These are phyloP conservation scores for Lecanicillium sp. DNA, from an alignment of 2,329 filamentous ascomycete species.

Conservation along the genomic window DNA sequence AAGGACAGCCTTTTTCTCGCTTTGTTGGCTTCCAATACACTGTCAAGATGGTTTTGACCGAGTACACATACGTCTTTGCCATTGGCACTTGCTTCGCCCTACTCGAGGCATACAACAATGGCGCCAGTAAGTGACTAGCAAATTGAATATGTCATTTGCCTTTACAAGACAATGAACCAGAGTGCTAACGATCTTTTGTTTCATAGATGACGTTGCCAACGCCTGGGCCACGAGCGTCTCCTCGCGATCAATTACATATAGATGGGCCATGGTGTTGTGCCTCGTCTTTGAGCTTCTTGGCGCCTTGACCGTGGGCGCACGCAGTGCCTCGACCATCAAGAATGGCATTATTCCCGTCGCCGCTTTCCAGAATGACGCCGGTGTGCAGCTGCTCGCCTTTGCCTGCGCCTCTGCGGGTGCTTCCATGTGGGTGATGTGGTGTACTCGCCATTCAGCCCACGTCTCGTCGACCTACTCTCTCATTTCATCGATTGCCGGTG, in stretches of 20 bases:
- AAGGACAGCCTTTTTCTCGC: no score
- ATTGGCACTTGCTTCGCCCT: constrained; percentile 71
- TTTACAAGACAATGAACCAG: not conserved
- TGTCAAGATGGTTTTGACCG: constrained; percentile 46
- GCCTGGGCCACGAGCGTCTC: constrained; percentile 76
- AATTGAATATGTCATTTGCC: not conserved
- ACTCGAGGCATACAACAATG: constrained; percentile 72
- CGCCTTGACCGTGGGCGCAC: constrained; percentile 58
- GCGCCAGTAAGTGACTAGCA: constrained; percentile 53
- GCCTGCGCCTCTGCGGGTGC: constrained; percentile 57
- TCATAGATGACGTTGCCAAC: constrained; percentile 72
- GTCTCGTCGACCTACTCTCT: constrained; percentile 68
- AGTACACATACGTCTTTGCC: constrained; percentile 66
- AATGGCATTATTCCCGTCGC: constrained; percentile 61
- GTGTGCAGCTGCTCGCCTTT: constrained; percentile 62
- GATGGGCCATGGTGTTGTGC: constrained; percentile 60
- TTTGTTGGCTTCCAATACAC: no score
- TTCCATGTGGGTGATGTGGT: constrained; percentile 73
- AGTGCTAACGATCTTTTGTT: constrained; percentile 8
- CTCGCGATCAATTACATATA: constrained; percentile 66
- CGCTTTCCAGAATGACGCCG: constrained; percentile 52
- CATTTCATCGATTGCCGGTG: constrained; percentile 60
- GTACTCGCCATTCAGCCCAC: constrained; percentile 64
- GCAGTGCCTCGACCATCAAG: constrained; percentile 72
- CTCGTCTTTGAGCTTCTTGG: constrained; percentile 62